Base-by-base conservation (phyloP, 2,329 filamentous ascomycete species). In the Colletotrichum scovillei region DNA sequence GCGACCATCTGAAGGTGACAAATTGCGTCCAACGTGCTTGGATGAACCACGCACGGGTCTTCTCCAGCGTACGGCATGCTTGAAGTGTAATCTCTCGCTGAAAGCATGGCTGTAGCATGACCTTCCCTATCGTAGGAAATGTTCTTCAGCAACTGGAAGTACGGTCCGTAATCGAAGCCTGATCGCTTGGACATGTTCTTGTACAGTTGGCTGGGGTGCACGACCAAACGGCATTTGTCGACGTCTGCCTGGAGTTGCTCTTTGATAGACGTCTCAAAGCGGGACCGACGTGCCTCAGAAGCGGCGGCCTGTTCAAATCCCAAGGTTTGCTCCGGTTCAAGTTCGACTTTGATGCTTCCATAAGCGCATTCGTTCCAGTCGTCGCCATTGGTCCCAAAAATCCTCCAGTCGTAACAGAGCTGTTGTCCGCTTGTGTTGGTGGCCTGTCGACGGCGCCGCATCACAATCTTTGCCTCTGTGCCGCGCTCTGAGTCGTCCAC, bases 61-160 rank as follows among this genome's bases (percentile, higher is more conserved):
- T 74, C 73, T 14, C 22, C 60, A 6, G 74, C 67, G 3, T 73
- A 64, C 4, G 62, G 16, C 74, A 75, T 75, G 24, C 58, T 49
- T 14, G 57, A n/a, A 3, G 42, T 19, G 14, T 63, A 69, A 30
- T 72, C 57, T 22, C 58, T 63, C 32, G 53, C 14, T 5, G 46
- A 38, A 57, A 64, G 63, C 2, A 22, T 67, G 12, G 63, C 68
- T 12, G 68, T n/a, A 19, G 67, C 38, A 55, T 59, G 59, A 5
- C 53, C 67, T 9, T 28, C 32, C 52, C 49, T 35, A 46, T 56
- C 42, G 56, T 71, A 71, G 0, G 5, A 14, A 28, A 73, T 74
- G 16, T 75, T 58, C 14, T 32, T 28, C 5, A 75, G 58, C 22
- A 55, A 63, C 5, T 53, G 56, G 38, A 75, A 75, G 19, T 57